Conservation (phyloP, 2,329 filamentous ascomycete species). For the Verticillium nonalfalfae region DNA sequence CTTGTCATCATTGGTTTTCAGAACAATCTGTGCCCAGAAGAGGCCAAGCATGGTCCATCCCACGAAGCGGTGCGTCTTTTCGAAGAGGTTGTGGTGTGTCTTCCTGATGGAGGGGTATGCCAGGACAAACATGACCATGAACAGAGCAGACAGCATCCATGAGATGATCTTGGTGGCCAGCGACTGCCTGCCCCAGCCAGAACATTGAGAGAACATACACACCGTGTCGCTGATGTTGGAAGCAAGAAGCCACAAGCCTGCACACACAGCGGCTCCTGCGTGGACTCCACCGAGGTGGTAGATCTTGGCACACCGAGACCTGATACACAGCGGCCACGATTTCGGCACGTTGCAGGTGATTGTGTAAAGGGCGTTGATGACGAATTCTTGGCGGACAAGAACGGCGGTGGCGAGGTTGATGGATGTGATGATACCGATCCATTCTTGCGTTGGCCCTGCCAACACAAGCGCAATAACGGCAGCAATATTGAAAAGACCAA, state of each 20-base stretch:
- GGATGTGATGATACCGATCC: constrained; percentile 34
- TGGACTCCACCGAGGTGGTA: constrained; percentile 48
- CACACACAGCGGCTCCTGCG: constrained; percentile 41
- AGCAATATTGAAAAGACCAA: constrained; percentile 42
- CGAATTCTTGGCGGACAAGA: constrained; percentile 44
- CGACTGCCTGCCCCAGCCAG: constrained; percentile 25
- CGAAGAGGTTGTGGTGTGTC: constrained; percentile 62
- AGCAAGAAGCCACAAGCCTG: constrained; percentile 41
- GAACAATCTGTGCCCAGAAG: constrained; percentile 55
- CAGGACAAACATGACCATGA: constrained; percentile 52
- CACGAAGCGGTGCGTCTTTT: constrained; percentile 63
- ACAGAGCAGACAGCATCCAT: constrained; percentile 50
- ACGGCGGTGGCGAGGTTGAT: constrained; percentile 44
- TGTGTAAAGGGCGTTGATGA: constrained; percentile 44
- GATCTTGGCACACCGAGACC: constrained; percentile 40
- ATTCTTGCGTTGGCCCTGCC: constrained; percentile 22
- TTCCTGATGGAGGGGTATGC: constrained; percentile 59
- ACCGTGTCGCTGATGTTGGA: constrained; percentile 20
- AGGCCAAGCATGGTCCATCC: constrained; percentile 63
- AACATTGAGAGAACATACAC: neutral
- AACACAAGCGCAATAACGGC: constrained; percentile 36
- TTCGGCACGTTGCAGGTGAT: constrained; percentile 36
- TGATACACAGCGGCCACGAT: constrained; percentile 41
- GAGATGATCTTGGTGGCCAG: constrained; percentile 40
- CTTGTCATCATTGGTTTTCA: constrained; percentile 42